Evolutionary conservation across 176 grass and related monocot genomes (phyloP), one percentile per base, ranked within the genome.

Genomic region (Hsuehochloa calcarea): DNA sequence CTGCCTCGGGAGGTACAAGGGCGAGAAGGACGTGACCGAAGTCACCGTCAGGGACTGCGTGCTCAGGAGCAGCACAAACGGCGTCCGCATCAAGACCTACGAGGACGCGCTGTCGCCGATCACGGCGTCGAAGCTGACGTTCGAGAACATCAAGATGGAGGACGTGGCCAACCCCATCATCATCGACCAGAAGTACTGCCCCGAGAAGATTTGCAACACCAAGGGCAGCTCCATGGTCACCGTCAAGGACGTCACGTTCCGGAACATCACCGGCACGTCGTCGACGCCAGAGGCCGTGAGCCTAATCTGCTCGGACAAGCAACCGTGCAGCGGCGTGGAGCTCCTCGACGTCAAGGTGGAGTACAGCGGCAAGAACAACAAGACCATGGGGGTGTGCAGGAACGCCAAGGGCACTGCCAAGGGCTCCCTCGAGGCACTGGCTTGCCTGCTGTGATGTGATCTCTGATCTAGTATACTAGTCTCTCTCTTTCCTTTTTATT

Each of bases 111-210:
- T 90, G 29, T 67, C 85, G 5, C 61, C 84, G 40, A 29, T 88
- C 37, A 84, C 79, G 29, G 91, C 74, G 19, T 75, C 68, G 2
- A 14, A 65, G 10, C 43, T 96, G 0, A 71, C 27, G 7, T 97
- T 91, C 62, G 81, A 92, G 82, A 84, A 97, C 80, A 90, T 93
- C 26, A 69, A n/a, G 60, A 89, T 89, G 88, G 82, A 78, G 2
- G 82, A 78, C 10, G 94, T 97, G 31, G 77, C 75, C 3, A 91
- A 93, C 68, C 91, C 94, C 55, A 90, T 93, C 81, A 70, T 96
- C 66, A 85, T 96, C 39, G 91, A 96, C 70, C 94, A 96, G 68
- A 58, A 88, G 82, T 96, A 93, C 72, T 96, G 94, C 72, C 94
- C 94, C 5, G 38, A 81, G 59, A 47, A 78, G 64, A 26, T 51